Evolutionary conservation across 352 stramenopile genomes (phyloP).

Genomic region (Hyaloperonospora arabidopsidis): DNA sequence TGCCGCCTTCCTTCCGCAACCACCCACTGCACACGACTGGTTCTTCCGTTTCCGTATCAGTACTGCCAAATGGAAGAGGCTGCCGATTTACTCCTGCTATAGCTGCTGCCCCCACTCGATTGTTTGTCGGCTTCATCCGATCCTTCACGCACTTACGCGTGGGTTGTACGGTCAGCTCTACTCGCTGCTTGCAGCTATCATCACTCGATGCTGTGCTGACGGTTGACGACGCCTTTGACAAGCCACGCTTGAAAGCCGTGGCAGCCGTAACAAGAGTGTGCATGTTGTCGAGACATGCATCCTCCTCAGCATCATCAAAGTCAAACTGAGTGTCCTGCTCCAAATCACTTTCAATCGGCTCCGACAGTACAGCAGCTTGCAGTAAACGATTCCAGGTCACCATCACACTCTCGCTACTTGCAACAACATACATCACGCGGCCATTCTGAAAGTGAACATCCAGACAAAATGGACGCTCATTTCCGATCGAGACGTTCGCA

Average conservation of each 20-base stretch:
- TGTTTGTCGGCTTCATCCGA: constrained; percentile 13
- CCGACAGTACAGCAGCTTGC: constrained; percentile 36
- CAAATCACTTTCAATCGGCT: constrained; percentile 23
- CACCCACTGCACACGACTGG: constrained; percentile 63
- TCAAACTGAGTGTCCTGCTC: constrained; percentile 41
- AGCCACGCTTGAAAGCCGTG: constrained; percentile 31
- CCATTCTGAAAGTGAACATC: constrained; percentile 58
- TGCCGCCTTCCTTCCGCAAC: constrained; percentile 75
- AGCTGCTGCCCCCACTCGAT: constrained; percentile 18
- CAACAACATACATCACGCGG: constrained; percentile 51
- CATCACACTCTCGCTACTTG: constrained; percentile 48
- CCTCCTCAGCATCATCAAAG: constrained; percentile 43
- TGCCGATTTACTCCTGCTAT: constrained; percentile 17
- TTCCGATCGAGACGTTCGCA: constrained; percentile 42
- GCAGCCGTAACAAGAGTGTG: constrained; percentile 29
- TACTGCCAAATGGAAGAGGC: constrained; percentile 17
- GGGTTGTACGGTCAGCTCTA: neutral
- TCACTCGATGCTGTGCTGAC: constrained; percentile 17
- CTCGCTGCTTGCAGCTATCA: constrained; percentile 9
- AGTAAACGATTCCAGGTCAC: constrained; percentile 50
- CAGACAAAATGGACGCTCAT: constrained; percentile 57
- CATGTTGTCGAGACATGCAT: constrained; percentile 30
- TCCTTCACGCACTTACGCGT: constrained; percentile 8
- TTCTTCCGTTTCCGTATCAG: constrained; percentile 22
- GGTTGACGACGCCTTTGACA: constrained; percentile 28